Base-by-base conservation (phyloP, 441 rosid genomes). In the Croton laevigatus region DNA sequence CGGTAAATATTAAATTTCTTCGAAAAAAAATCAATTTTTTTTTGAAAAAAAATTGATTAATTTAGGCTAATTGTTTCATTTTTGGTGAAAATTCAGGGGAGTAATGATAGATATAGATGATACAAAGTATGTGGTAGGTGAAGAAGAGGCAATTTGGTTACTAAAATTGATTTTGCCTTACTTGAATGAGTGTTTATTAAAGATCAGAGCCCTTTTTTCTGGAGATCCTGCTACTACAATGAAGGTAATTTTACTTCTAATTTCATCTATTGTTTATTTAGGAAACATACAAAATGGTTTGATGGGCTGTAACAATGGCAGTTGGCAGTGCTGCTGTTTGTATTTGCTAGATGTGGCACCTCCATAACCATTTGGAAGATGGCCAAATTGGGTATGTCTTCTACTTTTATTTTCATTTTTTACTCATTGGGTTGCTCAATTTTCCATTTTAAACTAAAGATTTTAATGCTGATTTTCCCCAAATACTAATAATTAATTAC, bases 181-280 rank as follows among this genome's bases (percentile, higher is more conserved):
- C 78, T 76, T 94, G 75, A 92, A 94, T 72, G 98, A 91, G 87
- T 84, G 85, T 77, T 63, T 92, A 6, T 44, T 85, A 73, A 91
- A 88, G 73, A 77, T 94, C 27, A 92, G 73, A 74, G 90, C 94
- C 61, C 91, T 90, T 61, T 91, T 94, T 76, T 87, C 96, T 27
- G 98, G 97, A 45, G 97, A 94, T 74, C 94, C 98, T 61, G 76
- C 93, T 34, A 92, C 96, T 16, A 92, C 99, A 7, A 91, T 94
- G 93, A 94, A 92, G 93, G 98, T 89, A 71, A 70, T 38, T 17
- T 6, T 10, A 9, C 10, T 32, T 14, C n/a, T 5, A 2, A 8
- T 19, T 10, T 7, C 19, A 0, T 23, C 19, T 10, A 5, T 52
- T 9, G 11, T 20, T 48, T 1, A n/a, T 51, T 8, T n/a, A 14